Conservation (phyloP, 1,139 yeast species). For the Geotrichum europaeum region DNA sequence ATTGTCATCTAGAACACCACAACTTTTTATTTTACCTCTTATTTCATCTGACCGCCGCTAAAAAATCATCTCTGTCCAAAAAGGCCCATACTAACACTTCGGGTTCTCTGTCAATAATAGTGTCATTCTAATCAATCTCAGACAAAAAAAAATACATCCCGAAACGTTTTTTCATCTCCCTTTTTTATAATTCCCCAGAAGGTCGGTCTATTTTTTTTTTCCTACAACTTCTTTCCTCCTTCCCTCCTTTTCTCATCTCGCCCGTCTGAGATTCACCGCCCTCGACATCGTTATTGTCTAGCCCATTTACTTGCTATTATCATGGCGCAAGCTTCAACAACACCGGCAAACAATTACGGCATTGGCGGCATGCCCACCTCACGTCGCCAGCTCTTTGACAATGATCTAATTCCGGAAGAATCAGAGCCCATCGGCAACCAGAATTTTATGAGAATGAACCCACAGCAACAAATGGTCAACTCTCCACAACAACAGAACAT, state of each 20-base stretch:
- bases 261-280: neutral
- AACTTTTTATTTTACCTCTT: no score
- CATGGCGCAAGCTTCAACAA: neutral
- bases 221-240: neutral
- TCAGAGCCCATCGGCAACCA: neutral
- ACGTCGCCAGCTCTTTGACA: slow-evolving; percentile 25
- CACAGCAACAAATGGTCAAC: neutral
- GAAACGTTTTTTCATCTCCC: neutral
- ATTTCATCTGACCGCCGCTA: neutral
- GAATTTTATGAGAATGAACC: neutral
- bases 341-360: neutral
- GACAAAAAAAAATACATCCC: neutral
- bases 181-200: neutral
- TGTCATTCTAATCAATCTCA: neutral
- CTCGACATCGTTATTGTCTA: neutral
- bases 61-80: neutral
- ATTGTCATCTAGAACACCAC: no score
- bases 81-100: neutral
- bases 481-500: neutral
- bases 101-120: neutral
- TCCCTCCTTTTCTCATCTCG: neutral
- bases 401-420: slow-evolving; percentile 21
- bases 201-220: neutral
- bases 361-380: slow-evolving; percentile 30
- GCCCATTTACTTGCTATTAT: neutral